Evolutionary conservation across 1,139 yeast species (phyloP), one percentile per base, ranked within the genome.

Genomic region (Yamadazyma diospyri): DNA sequence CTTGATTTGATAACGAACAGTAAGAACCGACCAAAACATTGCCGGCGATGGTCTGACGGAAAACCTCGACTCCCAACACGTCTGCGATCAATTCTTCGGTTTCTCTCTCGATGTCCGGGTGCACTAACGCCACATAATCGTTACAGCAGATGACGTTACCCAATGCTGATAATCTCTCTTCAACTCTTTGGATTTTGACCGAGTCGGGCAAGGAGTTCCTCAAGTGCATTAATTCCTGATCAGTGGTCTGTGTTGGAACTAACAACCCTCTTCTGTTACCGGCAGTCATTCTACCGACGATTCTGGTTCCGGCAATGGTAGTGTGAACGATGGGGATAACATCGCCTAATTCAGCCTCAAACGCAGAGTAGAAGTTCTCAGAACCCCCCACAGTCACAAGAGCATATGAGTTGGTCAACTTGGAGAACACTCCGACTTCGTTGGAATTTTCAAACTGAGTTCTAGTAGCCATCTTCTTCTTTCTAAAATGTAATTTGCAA

Each of bases 101-200:
- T 64, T 94, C 99, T 58, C 98, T 81, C 70, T 94, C 98, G 46
- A 94, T 87, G 67, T 94, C 99, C 34, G 99, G 99, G 62, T 94
- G 99, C 33, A 94, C 98, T 45, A 94, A 73, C 4, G 99, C 99
- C 50, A 94, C 98, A 59, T 94, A 94, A 63, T 94, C 99, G 64
- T 94, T 94, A 68, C 98, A 92, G 64, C 98, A 92, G 54, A 94
- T 88, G 43, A 94, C 98, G 51, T 94, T 94, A 48, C 99, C 99
- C 45, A 94, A 69, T 8, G 99, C 98, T 30, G 95, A 84, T 46
- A 94, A 72, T 56, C 98, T 79, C 67, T 94, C 99, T 66, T 94
- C 98, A 28, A 94, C 96, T 62, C 99, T 79, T 69, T 94, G 98
- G 51, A 94, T 87, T 64, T 85, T 88, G 46, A 94, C 97, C 32